Conservation (phyloP, 2,329 filamentous ascomycete species). For the Beauveria australis region DNA sequence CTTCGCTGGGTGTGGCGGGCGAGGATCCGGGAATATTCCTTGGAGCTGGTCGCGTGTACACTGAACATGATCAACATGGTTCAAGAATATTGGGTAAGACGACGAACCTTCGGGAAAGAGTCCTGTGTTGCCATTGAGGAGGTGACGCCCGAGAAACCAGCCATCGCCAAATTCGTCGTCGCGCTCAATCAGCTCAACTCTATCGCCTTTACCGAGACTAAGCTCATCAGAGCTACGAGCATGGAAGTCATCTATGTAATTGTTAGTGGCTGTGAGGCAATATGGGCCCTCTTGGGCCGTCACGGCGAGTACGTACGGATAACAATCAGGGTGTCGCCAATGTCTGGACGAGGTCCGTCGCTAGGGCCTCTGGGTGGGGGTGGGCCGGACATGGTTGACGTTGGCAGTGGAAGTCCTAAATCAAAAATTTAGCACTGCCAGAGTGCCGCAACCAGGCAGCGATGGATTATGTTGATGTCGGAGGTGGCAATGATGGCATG, state of each 20-base stretch:
- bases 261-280: background rate
- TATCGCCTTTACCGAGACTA: conserved; percentile 74
- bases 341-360: conserved; percentile 42
- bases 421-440: background rate
- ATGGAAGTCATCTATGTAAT: conserved; percentile 70
- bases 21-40: conserved; percentile 27
- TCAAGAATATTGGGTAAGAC: background rate
- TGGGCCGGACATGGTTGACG: conserved; percentile 13
- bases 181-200: conserved; percentile 73
- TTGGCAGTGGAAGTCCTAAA: background rate
- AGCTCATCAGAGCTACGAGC: conserved; percentile 91
- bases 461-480: conserved; percentile 4
- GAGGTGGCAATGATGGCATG: conserved; percentile 1
- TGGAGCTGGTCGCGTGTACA: conserved; percentile 54
- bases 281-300: background rate
- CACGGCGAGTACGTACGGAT: conserved; percentile 50
- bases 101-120: conserved; percentile 73
- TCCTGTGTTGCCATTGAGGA: conserved; percentile 64
- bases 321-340: conserved; percentile 61
- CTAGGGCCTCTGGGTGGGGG: conserved; percentile 36
- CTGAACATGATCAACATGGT: conserved; percentile 28
- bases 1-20: conserved; percentile 11
- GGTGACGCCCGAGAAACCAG: conserved; percentile 72
- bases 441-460: conserved; percentile 4
- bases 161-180: conserved; percentile 86